Evolutionary conservation across 768 basidiomycete species (phyloP), one percentile per base, ranked within the genome.

Genomic region (Leccinum disarticulatum): DNA sequence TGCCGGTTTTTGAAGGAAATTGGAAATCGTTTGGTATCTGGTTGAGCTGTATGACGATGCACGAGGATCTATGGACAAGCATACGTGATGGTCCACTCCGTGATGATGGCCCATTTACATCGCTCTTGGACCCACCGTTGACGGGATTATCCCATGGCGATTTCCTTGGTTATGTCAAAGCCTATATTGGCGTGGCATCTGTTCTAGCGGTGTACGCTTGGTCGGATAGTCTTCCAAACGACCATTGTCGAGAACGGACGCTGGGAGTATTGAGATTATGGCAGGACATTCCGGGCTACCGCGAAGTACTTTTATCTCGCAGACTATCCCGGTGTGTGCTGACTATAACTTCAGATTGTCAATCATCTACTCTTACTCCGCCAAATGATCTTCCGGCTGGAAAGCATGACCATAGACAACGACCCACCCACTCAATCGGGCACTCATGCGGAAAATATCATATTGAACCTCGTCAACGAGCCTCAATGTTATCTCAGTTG

Each of bases 131-230:
- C 63, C 63, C 52, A 57, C 76, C 61, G 62, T 52, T 47, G 25
- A 43, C 58, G 13, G 25, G 64, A 2, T 67, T 73, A 43, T 74
- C 81, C 3, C 83, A 86, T 67, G 79, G 79, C 28, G 84, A 86
- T 50, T 88, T 91, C 62, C 70, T 90, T 17, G 74, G 78, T 1
- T 87, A 90, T 61, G 76, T 88, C 10, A 80, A 87, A 58, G 87
- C 87, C 0, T 85, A 82, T 61, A 73, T 91, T 51, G 91, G 91
- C 1, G 79, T 91, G 8, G 79, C 85, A 3, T 78, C 80, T 54
- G 83, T 90, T 14, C 73, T 93, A 14, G 85, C 85, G 2, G 87
- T 88, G 35, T 87, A 87, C 67, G 87, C 88, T 3, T 93, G 90
- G 87, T 83, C 90, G 13, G 91, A 92, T 65, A 90, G 88, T 69